Base-by-base conservation (phyloP, 208 protist genomes). In the Phytomonas sp. region DNA sequence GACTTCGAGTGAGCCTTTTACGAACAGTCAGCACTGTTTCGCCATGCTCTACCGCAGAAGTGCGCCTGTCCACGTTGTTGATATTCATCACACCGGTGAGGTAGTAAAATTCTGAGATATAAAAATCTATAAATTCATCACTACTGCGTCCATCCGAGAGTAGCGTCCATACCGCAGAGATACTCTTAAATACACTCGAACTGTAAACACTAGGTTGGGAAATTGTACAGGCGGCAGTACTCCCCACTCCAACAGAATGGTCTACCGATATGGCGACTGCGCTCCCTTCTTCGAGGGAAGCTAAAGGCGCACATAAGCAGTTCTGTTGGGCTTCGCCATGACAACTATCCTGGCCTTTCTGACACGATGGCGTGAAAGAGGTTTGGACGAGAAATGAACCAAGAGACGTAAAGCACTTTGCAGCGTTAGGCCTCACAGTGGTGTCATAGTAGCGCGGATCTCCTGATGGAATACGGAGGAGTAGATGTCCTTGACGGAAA, bases 71-170 rank as follows among this genome's bases (percentile, higher is more conserved):
- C 7, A 83, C 68, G 75, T 80, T 80, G 53, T 59, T 29, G n/a
- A 82, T 68, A 51, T 67, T 76, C 33, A 80, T 81, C n/a, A 75
- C 68, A 51, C 71, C 77, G 7, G 62, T 79, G 53, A 93, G 79
- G 70, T 93, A 89, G 63, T 76, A 36, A 70, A 80, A 86, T 80
- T 92, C 87, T 30, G 71, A 71, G 43, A 89, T 53, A 26, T 80
- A 62, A 51, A 85, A 89, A 33, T 93, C 87, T 46, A 92, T 62
- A 62, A 87, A 96, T 20, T 89, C 82, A 13, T 74, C 76, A 7
- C 84, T 76, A 56, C 70, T 84, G 67, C 90, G 84, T 43, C 82
- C 83, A 32, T 96, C 87, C 0, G 73, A 69, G 0, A 91, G 32
- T 17, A 96, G 72, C 11, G 85, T 88, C 75, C 80, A 91, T 15